These are phyloP conservation scores for Ammopiptanthus mongolicus DNA, from an alignment of 306 rosid genomes.

Conservation along the genomic window DNA sequence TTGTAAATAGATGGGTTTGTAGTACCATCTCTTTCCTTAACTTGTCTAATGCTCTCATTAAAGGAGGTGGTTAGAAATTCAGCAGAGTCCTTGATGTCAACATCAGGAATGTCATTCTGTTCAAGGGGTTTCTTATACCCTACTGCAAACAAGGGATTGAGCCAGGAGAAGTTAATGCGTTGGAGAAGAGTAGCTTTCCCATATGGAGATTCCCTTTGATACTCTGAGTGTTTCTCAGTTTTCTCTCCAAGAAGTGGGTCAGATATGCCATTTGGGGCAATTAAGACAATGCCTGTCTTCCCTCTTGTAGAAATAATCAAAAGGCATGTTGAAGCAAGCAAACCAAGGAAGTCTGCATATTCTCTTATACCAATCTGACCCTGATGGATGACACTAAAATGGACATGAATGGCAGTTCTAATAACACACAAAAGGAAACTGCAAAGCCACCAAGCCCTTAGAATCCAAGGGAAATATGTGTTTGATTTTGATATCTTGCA, in stretches of 20 bases:
- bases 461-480: constrained; percentile 58
- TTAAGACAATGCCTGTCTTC: constrained; percentile 41
- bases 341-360: constrained; percentile 48
- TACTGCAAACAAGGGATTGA: constrained; percentile 66
- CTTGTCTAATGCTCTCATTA: constrained; percentile 45
- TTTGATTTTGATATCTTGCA: constrained; percentile 30
- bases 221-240: constrained; percentile 21
- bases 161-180: constrained; percentile 87
- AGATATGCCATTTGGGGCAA: constrained; percentile 28
- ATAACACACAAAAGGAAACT: constrained; percentile 45
- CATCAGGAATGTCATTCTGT: constrained; percentile 59
- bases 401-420: constrained; percentile 33
- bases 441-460: constrained; percentile 85
- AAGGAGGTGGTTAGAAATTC: constrained; percentile 47
- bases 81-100: constrained; percentile 68
- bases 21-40: constrained; percentile 54
- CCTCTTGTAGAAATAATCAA: constrained; percentile 58
- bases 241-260: constrained; percentile 68
- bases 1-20: constrained; percentile 62
- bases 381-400: constrained; percentile 27
- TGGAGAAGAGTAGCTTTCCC: constrained; percentile 61
- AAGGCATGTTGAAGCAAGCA: constrained; percentile 53
- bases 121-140: constrained; percentile 75
- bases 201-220: constrained; percentile 48
- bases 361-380: constrained; percentile 37